phyloP scores from a whole-genome alignment of 2,329 filamentous ascomycete species.

The Gnomoniopsis smithogilvyi region DNA sequence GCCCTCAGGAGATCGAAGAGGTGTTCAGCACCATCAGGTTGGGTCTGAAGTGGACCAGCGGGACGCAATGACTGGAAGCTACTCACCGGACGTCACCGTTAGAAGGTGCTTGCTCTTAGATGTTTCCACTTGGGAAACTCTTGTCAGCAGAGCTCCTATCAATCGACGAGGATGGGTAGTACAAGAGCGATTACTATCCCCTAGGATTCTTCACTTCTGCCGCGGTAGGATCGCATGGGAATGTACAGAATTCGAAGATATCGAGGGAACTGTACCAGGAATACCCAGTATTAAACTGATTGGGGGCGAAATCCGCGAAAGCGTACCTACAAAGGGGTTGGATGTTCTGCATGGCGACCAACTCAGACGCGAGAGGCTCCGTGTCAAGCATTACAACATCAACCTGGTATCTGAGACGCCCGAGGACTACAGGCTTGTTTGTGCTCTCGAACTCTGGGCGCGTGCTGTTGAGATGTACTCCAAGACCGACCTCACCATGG shows the following conservation, averaged over 20 bases:
- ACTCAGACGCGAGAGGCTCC: neutral
- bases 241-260: constrained; percentile 13
- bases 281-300: neutral
- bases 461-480: constrained; percentile 1
- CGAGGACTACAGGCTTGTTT: neutral
- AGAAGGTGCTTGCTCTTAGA: neutral
- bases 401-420: neutral
- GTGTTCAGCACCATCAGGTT: no score
- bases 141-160: constrained; percentile 6
- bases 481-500: neutral
- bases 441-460: constrained; percentile 5
- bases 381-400: neutral
- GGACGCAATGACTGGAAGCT: no score
- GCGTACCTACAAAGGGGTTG: neutral
- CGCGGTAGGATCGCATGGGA: constrained; percentile 21
- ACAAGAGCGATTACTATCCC: constrained; percentile 23
- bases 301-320: neutral
- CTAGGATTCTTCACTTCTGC: constrained; percentile 22
- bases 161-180: constrained; percentile 23
- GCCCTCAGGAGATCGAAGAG: no score
- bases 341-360: neutral
- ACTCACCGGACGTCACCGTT: neutral
- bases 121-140: constrained; percentile 4
- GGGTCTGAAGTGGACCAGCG: no score
- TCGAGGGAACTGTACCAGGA: neutral